Evolutionary conservation across 176 grass and related monocot genomes (phyloP).

Genomic region (Otatea glauca): DNA sequence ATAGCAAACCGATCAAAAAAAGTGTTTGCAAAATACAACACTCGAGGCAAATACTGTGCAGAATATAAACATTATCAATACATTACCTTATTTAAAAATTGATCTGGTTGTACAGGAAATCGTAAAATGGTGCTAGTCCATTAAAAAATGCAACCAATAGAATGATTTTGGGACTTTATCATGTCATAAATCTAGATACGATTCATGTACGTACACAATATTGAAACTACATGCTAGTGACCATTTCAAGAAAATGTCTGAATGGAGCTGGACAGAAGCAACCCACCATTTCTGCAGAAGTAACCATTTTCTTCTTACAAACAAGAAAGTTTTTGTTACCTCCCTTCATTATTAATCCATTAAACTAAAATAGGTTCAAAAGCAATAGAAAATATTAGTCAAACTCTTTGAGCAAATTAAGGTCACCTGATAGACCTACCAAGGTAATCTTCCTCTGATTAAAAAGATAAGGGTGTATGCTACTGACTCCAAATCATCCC

Average conservation of each 20-base stretch:
- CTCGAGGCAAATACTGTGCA: too few relatives aligned
- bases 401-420: slow-evolving; percentile 26
- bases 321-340: slow-evolving; percentile 93
- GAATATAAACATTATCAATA: too few relatives aligned
- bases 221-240: slow-evolving; percentile 55
- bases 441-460: slow-evolving; percentile 83
- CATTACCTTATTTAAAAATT: too few relatives aligned
- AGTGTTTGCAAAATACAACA: too few relatives aligned
- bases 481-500: slow-evolving; percentile 92
- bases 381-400: slow-evolving; percentile 21
- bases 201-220: too few relatives aligned
- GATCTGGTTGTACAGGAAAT: too few relatives aligned
- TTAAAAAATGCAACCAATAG: too few relatives aligned
- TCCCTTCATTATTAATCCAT: slow-evolving; percentile 55
- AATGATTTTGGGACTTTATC: too few relatives aligned
- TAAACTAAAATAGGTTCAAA: slow-evolving; percentile 26
- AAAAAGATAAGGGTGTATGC: slow-evolving; percentile 90
- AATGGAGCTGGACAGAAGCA: slow-evolving; percentile 83
- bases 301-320: slow-evolving; percentile 92
- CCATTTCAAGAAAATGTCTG: slow-evolving; percentile 81
- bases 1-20: too few relatives aligned
- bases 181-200: too few relatives aligned
- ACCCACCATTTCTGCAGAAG: slow-evolving; percentile 66
- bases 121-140: too few relatives aligned
- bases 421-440: slow-evolving; percentile 91